Conservation (phyloP, 2,329 filamentous ascomycete species). For the Ascochyta pisi region DNA sequence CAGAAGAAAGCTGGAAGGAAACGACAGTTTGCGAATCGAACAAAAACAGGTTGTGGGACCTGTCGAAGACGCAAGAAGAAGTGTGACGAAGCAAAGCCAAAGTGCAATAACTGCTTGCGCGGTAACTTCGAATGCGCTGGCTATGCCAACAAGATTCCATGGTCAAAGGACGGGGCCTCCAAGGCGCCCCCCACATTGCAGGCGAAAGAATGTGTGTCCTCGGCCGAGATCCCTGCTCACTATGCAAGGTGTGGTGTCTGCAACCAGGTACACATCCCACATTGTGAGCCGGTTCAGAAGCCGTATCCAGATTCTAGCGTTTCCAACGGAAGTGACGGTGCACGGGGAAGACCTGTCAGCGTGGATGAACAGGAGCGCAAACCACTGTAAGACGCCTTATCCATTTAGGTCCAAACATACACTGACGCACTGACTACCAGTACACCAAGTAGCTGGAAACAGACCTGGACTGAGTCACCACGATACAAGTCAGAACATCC, state of each 20-base stretch:
- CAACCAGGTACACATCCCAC: conserved; percentile 37
- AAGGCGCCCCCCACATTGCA: conserved; percentile 70
- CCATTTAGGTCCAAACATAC: neutral
- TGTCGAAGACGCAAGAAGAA: conserved; percentile 96
- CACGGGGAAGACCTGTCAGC: conserved; percentile 55
- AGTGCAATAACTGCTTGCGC: conserved; percentile 91
- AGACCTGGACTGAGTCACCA: conserved; percentile 8
- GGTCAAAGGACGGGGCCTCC: conserved; percentile 77
- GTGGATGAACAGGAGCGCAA: conserved; percentile 53
- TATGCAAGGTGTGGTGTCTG: conserved; percentile 30
- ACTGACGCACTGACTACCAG: conserved; percentile 6
- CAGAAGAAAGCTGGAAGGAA: conserved; percentile 49
- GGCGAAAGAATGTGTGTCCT: conserved; percentile 70
- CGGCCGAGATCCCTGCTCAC: conserved; percentile 25
- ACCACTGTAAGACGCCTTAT: conserved; percentile 15
- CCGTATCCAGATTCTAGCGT: conserved; percentile 35
- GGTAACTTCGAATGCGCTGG: conserved; percentile 92
- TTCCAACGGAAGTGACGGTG: conserved; percentile 47
- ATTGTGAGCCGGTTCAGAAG: conserved; percentile 32
- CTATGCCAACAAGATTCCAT: conserved; percentile 80
- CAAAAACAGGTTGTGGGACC: conserved; percentile 94
- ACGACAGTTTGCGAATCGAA: conserved; percentile 86
- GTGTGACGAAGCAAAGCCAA: conserved; percentile 91
- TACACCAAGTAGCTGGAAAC: conserved; percentile 7
- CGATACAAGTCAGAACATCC: conserved; percentile 15